These are phyloP conservation scores for Zhuliangozyma parablackwelliae DNA, from an alignment of 1,139 yeast genomes.

Conservation along the genomic window DNA sequence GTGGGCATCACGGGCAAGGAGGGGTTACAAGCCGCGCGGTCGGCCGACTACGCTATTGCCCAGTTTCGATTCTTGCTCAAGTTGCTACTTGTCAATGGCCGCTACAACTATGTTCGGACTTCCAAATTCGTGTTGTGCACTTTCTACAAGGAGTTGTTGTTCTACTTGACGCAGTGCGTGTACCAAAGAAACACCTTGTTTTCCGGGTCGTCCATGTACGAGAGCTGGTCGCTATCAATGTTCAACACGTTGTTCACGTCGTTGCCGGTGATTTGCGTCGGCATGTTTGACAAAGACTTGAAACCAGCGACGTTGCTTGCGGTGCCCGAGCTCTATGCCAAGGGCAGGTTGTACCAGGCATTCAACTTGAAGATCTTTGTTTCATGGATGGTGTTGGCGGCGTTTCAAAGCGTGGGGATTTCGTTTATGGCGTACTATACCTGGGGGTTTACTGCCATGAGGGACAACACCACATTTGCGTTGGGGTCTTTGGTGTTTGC, in stretches of 20 bases:
- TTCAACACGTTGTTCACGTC: conserved; percentile 94
- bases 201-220: conserved; percentile 91
- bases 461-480: conserved; percentile 77
- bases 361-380: conserved; percentile 69
- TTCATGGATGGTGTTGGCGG: conserved; percentile 76
- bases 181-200: conserved; percentile 85
- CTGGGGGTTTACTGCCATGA: conserved; percentile 64
- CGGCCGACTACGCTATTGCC: conserved; percentile 93
- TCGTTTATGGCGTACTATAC: conserved; percentile 63
- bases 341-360: conserved; percentile 71
- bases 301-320: conserved; percentile 85
- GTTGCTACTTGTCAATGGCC: conserved; percentile 85
- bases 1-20: conserved; percentile 96
- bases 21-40: conserved; percentile 93
- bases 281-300: conserved; percentile 93
- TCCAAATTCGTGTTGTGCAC: conserved; percentile 90
- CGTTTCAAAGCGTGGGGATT: conserved; percentile 66
- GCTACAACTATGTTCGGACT: conserved; percentile 90
- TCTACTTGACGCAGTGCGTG: conserved; percentile 82
- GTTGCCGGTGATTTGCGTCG: conserved; percentile 83
- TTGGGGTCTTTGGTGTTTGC: conserved; percentile 74
- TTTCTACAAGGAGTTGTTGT: conserved; percentile 87
- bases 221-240: conserved; percentile 96
- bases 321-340: conserved; percentile 81
- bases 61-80: conserved; percentile 85